Conservation (phyloP, 2,329 filamentous ascomycete genomes). For the Alternaria atra region DNA sequence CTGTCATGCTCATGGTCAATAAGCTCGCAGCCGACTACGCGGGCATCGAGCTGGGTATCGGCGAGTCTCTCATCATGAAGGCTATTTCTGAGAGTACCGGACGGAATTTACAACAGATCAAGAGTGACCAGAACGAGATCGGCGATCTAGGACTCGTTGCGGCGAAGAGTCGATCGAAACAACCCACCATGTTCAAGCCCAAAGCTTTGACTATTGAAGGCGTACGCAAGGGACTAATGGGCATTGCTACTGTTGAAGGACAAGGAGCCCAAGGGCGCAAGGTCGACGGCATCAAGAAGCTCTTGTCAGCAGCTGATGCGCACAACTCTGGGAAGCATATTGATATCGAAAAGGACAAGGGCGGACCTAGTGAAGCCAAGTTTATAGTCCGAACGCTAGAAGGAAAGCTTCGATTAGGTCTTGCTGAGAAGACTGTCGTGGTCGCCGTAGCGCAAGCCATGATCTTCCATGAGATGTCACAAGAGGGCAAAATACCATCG, state of each 20-base stretch:
- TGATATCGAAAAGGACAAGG: constrained; percentile 91
- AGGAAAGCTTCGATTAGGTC: constrained; percentile 88
- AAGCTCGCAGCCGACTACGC: constrained; percentile 97
- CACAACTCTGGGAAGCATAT: constrained; percentile 69
- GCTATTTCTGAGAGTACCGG: constrained; percentile 95
- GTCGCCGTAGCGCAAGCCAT: constrained; percentile 90
- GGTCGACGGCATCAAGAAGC: constrained; percentile 93
- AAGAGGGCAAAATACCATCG: constrained; percentile 74
- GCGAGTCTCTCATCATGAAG: constrained; percentile 98
- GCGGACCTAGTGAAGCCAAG: constrained; percentile 93
- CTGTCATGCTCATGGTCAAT: constrained; percentile 95
- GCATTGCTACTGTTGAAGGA: constrained; percentile 85
- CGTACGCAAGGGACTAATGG: constrained; percentile 87
- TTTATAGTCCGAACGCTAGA: constrained; percentile 92
- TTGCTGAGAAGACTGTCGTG: constrained; percentile 91
- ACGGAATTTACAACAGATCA: constrained; percentile 86
- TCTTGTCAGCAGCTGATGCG: constrained; percentile 89
- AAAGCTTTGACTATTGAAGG: constrained; percentile 86
- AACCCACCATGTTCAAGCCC: constrained; percentile 98
- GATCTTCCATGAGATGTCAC: constrained; percentile 80
- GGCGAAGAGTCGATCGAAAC: constrained; percentile 92
- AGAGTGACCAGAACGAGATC: constrained; percentile 94
- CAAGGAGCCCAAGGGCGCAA: constrained; percentile 90
- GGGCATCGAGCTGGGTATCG: constrained; percentile 96
- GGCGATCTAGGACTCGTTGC: constrained; percentile 94